Base-by-base conservation (phyloP, 2,329 filamentous ascomycete species). In the Aplosporella prunicola region DNA sequence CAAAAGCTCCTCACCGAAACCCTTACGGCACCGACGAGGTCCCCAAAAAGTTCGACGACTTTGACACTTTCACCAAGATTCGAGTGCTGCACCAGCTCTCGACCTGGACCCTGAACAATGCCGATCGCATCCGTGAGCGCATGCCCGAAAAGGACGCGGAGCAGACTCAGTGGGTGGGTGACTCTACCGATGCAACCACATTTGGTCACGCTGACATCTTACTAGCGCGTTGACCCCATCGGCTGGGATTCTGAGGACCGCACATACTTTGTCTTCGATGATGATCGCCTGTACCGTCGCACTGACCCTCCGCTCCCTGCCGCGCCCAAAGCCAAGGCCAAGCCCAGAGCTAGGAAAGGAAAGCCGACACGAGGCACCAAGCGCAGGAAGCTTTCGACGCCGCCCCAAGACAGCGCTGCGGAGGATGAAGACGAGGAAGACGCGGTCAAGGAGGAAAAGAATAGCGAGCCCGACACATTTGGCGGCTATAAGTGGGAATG, bases 241-340 rank as follows among this genome's bases (percentile, higher is more conserved):
- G 91, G 91, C 8, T 96, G 86, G 78, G 91, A 98, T 57, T 72
- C 77, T 15, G 71, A 94, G 31, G 88, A 93, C 46, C 80, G 86
- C 24, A 79, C 78, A 23, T 93, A 96, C 55, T 93, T 82, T 52
- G 80, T 96, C 3, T 72, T 98, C 3, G 89, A 96, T 50, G 91
- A 98, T 56, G 93, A 95, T 51, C 76, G 91, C 44, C 68, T 98
- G 27, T 98, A 98, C 57, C 82, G 88, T 39, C 71, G 82, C 43
- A 86, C 83, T n/a, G 84, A 93, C 42, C 72, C 81, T 17, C 75
- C 77, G 1, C 68, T 74, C 2, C 72, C 76, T 5, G 60, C 74
- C 10, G 62, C 70, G 5, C 63, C 68, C n/a, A 62, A 62, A 41
- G 43, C 58, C 4, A 68, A 66, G 44, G 15, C 60, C 4, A 83